Evolutionary conservation across 2,329 filamentous ascomycete genomes (phyloP).

Genomic region (Phaeosphaeriaceae sp.): DNA sequence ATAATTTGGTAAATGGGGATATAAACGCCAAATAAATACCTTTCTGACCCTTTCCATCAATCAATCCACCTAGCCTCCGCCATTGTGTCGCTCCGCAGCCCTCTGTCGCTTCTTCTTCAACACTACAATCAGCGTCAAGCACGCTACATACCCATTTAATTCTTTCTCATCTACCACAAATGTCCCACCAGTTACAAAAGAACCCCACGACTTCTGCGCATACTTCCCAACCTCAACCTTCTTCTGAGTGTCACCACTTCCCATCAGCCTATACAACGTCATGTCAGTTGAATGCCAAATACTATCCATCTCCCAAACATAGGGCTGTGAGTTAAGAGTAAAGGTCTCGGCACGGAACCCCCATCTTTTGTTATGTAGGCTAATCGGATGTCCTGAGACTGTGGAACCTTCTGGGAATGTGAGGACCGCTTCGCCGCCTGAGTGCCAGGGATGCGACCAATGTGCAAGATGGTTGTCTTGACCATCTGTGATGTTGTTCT

Average conservation of each 20-base stretch:
- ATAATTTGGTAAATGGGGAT: too few species aligned
- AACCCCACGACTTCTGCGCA: slow-evolving; percentile 33
- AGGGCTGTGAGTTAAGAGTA: slow-evolving; percentile 21
- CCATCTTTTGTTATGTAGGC: slow-evolving; percentile 21
- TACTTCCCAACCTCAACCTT: slow-evolving; percentile 31
- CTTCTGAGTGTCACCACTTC: slow-evolving; percentile 15
- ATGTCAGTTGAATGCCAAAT: slow-evolving; percentile 26
- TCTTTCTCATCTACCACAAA: slow-evolving; percentile 29
- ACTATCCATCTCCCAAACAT: slow-evolving; percentile 28
- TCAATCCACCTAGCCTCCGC: not conserved
- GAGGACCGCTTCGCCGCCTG: slow-evolving; percentile 21
- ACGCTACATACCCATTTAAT: slow-evolving; percentile 27
- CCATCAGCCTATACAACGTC: slow-evolving; percentile 29
- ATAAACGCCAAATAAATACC: too few species aligned
- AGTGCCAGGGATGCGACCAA: slow-evolving; percentile 27
- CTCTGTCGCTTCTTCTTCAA: slow-evolving; percentile 39
- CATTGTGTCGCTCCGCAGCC: slow-evolving; percentile 7
- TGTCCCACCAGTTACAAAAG: slow-evolving; percentile 25
- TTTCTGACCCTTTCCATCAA: not conserved
- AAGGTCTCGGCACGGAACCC: slow-evolving; percentile 26
- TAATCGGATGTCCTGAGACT: slow-evolving; percentile 20
- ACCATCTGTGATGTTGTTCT: slow-evolving; percentile 22
- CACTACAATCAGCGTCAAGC: slow-evolving; percentile 29
- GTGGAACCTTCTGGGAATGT: slow-evolving; percentile 24
- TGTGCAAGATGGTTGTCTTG: slow-evolving; percentile 18